These are phyloP conservation scores for Carex parvula DNA, from an alignment of 176 grass and related monocot genomes.

Conservation along the genomic window DNA sequence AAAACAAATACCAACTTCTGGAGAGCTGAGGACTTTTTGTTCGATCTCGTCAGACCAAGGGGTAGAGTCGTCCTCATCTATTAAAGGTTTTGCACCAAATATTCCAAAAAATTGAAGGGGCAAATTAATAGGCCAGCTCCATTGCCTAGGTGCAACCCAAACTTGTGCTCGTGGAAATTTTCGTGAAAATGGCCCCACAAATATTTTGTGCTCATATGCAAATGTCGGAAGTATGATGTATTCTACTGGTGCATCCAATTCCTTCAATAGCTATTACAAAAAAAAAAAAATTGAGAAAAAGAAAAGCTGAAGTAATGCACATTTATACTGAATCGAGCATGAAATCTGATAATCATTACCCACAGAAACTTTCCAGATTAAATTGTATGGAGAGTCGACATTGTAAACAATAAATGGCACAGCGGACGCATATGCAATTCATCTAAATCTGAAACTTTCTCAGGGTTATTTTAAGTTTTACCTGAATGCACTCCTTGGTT, in stretches of 20 bases:
- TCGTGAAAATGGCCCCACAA: conserved; percentile 85
- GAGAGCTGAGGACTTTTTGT: conserved; percentile 91
- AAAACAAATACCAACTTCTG: conserved; percentile 72
- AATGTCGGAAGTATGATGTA: conserved; percentile 92
- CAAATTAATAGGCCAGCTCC: conserved; percentile 97
- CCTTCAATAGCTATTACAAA: conserved; percentile 60
- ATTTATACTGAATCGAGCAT: not conserved
- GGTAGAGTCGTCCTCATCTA: conserved; percentile 65
- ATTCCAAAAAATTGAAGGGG: conserved; percentile 96
- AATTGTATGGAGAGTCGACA: not conserved
- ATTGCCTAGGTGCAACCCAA: conserved; percentile 89
- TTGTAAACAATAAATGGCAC: not conserved
- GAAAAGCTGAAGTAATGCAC: not conserved
- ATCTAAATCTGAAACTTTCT: not conserved
- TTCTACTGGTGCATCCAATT: conserved; percentile 91
- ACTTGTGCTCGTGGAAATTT: conserved; percentile 88
- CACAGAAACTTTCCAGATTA: not conserved
- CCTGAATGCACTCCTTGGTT: conserved; percentile 94
- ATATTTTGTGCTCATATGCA: conserved; percentile 99
- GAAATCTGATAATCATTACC: not conserved
- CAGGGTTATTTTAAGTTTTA: not conserved
- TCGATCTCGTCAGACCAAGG: conserved; percentile 87
- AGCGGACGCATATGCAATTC: not conserved
- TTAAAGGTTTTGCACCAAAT: conserved; percentile 64
- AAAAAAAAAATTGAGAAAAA: not conserved